Base-by-base conservation (phyloP, 2,329 filamentous ascomycete genomes). In the Fusarium mexicanum region DNA sequence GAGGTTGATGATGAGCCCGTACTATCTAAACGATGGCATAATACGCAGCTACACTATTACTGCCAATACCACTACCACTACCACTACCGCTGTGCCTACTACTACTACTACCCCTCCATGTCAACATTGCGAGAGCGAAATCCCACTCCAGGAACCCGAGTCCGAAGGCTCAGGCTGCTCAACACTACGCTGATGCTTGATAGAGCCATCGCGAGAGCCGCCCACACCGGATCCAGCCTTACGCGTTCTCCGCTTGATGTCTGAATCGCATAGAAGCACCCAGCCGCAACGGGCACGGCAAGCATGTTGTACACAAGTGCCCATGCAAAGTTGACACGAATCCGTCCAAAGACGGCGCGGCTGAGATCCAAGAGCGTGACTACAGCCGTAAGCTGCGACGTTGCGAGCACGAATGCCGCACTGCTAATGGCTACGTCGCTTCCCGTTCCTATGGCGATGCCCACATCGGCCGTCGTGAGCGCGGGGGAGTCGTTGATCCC, bases 401-500 rank as follows among this genome's bases (percentile, higher is more conserved):
- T 91, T 37, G 97, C 89, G 14, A 97, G 89, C 62, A 97, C 93
- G 81, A 97, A 97, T 50, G 91, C 92, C 2, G 94, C 93, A 40
- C 91, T 92, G 58, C 91, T 92, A 74, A 97, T 92, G 51, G 95
- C 94, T 37, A 97, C 91, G 81, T 97, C 94, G 53, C 92, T 94
- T 65, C 94, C 95, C 2, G 91, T 93, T 8, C 93, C 94, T 78
- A 97, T 92, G 62, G 94, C 94, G 71, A 97, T 93, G 76, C 93
- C 94, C 2, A 97, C 91, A 79, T 97, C 94, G 22, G 94, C 93
- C 26, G 90, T 91, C 10, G 92, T 90, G 41, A 97, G 89, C 12
- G 94, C 94, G 1, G 94, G 94, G 0, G 93, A 91, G 84, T 97
- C 94, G 82, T 97, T 97, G 84, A 96, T 94, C 75, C 94, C 94